These are phyloP conservation scores for Punctularia strigosozonata DNA, from an alignment of 768 basidiomycete species.

Conservation along the genomic window DNA sequence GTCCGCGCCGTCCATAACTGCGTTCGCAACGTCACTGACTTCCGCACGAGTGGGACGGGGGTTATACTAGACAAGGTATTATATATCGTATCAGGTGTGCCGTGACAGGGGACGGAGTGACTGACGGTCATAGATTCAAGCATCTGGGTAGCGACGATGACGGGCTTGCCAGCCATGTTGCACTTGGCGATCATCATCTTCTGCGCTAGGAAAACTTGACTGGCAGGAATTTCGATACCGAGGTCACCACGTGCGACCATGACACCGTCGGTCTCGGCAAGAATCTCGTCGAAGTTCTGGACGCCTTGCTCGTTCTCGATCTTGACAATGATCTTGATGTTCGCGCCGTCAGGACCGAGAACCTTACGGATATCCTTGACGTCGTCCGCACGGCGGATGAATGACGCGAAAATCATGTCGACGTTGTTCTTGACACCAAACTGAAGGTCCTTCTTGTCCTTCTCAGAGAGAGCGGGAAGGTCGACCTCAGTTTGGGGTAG, in stretches of 20 bases:
- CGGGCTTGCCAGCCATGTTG: slow-evolving; percentile 95
- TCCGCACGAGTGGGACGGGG: slow-evolving; percentile 98
- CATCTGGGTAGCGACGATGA: slow-evolving; percentile 99
- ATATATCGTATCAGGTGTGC: too few relatives aligned
- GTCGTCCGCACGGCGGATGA: slow-evolving; percentile 92
- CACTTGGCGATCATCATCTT: slow-evolving; percentile 99
- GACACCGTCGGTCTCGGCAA: slow-evolving; percentile 92
- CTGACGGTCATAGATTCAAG: slow-evolving; percentile 86
- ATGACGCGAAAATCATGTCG: slow-evolving; percentile 99
- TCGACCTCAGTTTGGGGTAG: slow-evolving; percentile 97
- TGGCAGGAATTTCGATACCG: slow-evolving; percentile 99
- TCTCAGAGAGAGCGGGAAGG: slow-evolving; percentile 92
- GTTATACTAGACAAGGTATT: slow-evolving; percentile 62
- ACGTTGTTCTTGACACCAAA: slow-evolving; percentile 98
- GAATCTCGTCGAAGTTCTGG: slow-evolving; percentile 96
- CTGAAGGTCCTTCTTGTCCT: slow-evolving; percentile 90
- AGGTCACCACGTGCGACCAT: slow-evolving; percentile 99
- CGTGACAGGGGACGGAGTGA: too few relatives aligned
- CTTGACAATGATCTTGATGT: slow-evolving; percentile 98
- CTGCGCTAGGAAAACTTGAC: slow-evolving; percentile 97
- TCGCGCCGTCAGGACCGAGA: slow-evolving; percentile 89
- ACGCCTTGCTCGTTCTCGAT: slow-evolving; percentile 99
- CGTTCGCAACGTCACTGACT: slow-evolving; percentile 98
- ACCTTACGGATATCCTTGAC: slow-evolving; percentile 89
- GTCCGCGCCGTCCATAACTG: slow-evolving; percentile 96